Base-by-base conservation (phyloP, 2,329 filamentous ascomycete genomes). In the Xylaria hypoxylon region DNA sequence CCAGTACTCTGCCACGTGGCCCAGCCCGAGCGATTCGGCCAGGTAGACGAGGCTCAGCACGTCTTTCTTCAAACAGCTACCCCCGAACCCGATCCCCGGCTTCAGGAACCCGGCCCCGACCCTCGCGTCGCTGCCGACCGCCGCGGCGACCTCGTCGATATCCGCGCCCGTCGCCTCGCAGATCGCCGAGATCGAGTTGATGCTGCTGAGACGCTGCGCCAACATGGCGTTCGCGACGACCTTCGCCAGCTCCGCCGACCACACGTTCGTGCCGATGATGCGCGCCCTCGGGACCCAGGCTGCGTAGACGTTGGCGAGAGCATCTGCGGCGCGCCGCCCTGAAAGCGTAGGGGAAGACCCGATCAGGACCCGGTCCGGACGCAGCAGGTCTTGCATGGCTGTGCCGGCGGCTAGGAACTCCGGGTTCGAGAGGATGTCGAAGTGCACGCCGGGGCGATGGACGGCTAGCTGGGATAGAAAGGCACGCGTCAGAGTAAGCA, bases 51-150 rank as follows among this genome's bases (percentile, higher is more conserved):
- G 81, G 77, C 87, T 91, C 55, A 92, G 83, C 47, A 94, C 87
- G 75, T 95, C 92, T 79, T 95, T 95, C 78, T 90, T 89, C 83
- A 95, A 94, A 79, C 92, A 95, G 67, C 88, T 91, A 22, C 92
- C 92, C 61, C 92, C 92, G 73, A 94, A 95, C 17, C 92, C 92
- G 38, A 93, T 86, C 44, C 89, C 89, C 7, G 92, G 89, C 78
- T 91, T 90, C 45, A 95, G 82, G 79, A 93, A 92, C 76, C 89
- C 88, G 68, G 86, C 82, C 6, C 92, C 92, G 64, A 95, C 92
- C 56, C 92, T 86, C 7, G 84, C 84, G 73, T 95, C 92, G 42
- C 89, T 82, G 56, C 92, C 92, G 33, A 92, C 84, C 5, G 89
- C 87, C 40, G 82, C 81, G 15, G 90, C 85, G 2, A 95, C 86